A percentile compares a stretch with the other conserved stretches of the same genome.
Evolutionary conservation across 129 eudicot species (phyloP).

Genomic region (Tanacetum coccineum): DNA sequence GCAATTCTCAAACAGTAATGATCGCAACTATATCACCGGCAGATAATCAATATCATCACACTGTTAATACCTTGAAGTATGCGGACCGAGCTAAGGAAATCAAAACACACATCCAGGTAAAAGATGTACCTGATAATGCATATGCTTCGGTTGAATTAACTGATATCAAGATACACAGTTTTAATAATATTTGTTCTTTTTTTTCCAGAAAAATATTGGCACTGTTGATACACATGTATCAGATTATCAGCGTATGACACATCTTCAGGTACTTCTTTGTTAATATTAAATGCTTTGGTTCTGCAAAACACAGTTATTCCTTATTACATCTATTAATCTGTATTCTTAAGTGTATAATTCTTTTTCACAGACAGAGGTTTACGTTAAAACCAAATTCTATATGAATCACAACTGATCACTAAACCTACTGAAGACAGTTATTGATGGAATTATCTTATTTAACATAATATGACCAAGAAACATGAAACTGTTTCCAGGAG

Average conservation of each 20-base stretch:
- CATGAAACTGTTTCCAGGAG: conserved; percentile 93
- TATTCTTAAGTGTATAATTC: no score
- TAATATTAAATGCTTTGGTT: no score
- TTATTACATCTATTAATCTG: no score
- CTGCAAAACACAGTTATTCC: no score
- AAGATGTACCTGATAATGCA: neutral
- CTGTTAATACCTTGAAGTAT: conserved; percentile 86
- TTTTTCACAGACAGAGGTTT: no score
- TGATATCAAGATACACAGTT: neutral
- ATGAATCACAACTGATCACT: conserved; percentile 69
- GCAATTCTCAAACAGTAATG: conserved; percentile 91
- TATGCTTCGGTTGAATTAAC: neutral
- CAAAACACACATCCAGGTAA: conserved; percentile 89
- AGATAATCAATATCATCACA: conserved; percentile 81
- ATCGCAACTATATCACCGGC: conserved; percentile 93
- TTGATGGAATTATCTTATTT: conserved; percentile 84
- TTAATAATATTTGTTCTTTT: no score
- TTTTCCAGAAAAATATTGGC: conserved; percentile 75
- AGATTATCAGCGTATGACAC: conserved; percentile 90
- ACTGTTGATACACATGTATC: conserved; percentile 80
- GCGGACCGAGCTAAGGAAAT: conserved; percentile 96
- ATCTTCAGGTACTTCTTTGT: conserved; percentile 63
- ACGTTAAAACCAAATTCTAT: no score
- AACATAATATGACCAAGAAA: conserved; percentile 81
- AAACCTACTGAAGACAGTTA: conserved; percentile 63